Conservation (phyloP, 1,284 basidiomycete species). For the Marasmius oreades region DNA sequence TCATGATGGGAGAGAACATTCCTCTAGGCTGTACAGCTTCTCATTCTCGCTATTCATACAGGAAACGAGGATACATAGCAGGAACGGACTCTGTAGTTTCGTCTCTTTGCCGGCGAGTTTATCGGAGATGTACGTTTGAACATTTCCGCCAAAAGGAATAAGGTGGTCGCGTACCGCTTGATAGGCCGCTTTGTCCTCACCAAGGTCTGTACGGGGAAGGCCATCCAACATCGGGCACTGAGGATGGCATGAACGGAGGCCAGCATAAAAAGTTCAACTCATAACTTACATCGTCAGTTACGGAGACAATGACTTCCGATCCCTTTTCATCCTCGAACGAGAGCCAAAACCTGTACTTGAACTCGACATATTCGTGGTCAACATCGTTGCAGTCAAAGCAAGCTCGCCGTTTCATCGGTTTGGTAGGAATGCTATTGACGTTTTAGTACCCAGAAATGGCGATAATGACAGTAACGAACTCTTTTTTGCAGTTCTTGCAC, state of each 20-base stretch:
- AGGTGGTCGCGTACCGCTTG: conserved; percentile 36
- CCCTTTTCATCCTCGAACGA: conserved; percentile 47
- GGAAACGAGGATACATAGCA: background rate
- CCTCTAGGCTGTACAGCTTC: background rate
- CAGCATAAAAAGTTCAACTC: conserved; percentile 29
- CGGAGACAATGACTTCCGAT: conserved; percentile 37
- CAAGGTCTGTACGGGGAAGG: conserved; percentile 39
- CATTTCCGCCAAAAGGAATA: conserved; percentile 40
- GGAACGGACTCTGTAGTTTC: background rate
- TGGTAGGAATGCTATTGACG: conserved; percentile 28
- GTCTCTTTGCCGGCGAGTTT: background rate
- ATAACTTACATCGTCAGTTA: conserved; percentile 32
- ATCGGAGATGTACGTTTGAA: conserved; percentile 20
- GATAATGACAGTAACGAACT: conserved; percentile 33
- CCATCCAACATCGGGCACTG: conserved; percentile 44
- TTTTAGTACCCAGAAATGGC: background rate
- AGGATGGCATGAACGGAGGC: background rate
- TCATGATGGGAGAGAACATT: too few relatives aligned
- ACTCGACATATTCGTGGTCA: conserved; percentile 43
- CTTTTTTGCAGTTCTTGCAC: conserved; percentile 49
- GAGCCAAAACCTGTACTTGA: conserved; percentile 46
- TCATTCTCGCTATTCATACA: background rate
- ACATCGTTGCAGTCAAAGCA: conserved; percentile 53
- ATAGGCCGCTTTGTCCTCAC: conserved; percentile 34
- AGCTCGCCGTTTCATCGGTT: conserved; percentile 36